Base-by-base conservation (phyloP, 495 filamentous ascomycete genomes). In the Penicillium ucsense region DNA sequence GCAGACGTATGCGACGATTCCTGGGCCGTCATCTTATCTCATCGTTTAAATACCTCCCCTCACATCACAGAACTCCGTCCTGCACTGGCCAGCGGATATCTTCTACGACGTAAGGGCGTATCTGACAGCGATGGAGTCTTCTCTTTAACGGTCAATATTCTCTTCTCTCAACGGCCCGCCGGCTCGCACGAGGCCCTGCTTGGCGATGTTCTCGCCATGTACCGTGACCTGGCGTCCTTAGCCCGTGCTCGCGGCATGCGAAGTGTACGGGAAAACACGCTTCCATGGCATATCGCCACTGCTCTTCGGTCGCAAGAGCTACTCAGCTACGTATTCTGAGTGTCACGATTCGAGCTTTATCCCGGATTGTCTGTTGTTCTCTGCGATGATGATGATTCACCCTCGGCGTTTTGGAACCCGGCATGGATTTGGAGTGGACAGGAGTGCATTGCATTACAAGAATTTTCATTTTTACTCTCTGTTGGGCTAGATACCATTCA, bases 281-380 rank as follows among this genome's bases (percentile, higher is more conserved):
- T 89, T 53, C 90, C 90, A 27, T 91, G 86, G 85, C 89, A 96
- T 74, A 73, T 96, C 50, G 84, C 80, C 29, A 85, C 80, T n/a
- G 89, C 83, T 31, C 74, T 84, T 54, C 82, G 83, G 62, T 85
- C 64, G 20, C 71, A 74, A 41, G 66, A 71, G 55, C 55, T 72
- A 28, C 43, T 74, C 48, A 74, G 71, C 50, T 70, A 70, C 61
- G 62, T 69, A 56, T 55, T 74, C 47, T 74, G 49, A 67, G 29
- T n/a, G 28, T 35, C 35, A 20, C 34, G 6, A 9, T 46, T 35
- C 35, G 39, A 27, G 34, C 40, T 37, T 1, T 42, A 31, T 37
- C 45, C 45, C 8, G 31, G 44, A 8, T 36, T 38, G 41, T 45
- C 5, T 44, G 27, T 45, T 53, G 35, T 51, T 36, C 38, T 20